phyloP scores from a whole-genome alignment of 768 basidiomycete genomes.

The Gautieria morchelliformis region DNA sequence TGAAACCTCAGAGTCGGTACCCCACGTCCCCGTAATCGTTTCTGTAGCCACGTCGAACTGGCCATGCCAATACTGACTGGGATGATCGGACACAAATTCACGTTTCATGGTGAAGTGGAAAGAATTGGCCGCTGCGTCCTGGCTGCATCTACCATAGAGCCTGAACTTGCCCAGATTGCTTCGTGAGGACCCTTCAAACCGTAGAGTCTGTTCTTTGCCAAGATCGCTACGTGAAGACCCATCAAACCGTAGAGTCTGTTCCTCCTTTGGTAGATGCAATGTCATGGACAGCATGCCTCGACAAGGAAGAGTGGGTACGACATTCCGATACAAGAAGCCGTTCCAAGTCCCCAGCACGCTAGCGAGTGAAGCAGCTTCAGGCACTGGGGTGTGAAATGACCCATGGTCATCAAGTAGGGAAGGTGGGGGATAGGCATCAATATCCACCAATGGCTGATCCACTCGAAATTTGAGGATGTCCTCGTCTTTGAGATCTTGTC shows the following conservation, averaged over 20 bases:
- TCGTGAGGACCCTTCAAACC: neutral
- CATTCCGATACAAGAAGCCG: slow-evolving; percentile 11
- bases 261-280: slow-evolving; percentile 1
- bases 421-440: slow-evolving; percentile 13
- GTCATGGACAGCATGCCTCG: slow-evolving; percentile 10
- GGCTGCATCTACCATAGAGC: slow-evolving; percentile 11
- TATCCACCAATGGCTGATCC: slow-evolving; percentile 12
- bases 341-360: slow-evolving; percentile 18
- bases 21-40: slow-evolving; percentile 20
- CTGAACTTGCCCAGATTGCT: slow-evolving; percentile 12
- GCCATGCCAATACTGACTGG: slow-evolving; percentile 15
- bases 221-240: neutral
- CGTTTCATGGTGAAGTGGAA: slow-evolving; percentile 1
- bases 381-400: neutral
- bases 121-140: too few relatives aligned
- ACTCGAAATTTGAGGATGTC: slow-evolving; percentile 18
- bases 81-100: slow-evolving; percentile 15
- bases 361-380: neutral
- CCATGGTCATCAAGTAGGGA: neutral
- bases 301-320: neutral
- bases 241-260: slow-evolving; percentile 10
- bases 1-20: slow-evolving; percentile 2
- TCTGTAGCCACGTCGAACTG: slow-evolving; percentile 13
- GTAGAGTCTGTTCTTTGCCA: too few relatives aligned
- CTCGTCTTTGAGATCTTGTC: slow-evolving; percentile 10